phyloP scores from a whole-genome alignment of 352 stramenopile species.

The Phytopythium montanum region DNA sequence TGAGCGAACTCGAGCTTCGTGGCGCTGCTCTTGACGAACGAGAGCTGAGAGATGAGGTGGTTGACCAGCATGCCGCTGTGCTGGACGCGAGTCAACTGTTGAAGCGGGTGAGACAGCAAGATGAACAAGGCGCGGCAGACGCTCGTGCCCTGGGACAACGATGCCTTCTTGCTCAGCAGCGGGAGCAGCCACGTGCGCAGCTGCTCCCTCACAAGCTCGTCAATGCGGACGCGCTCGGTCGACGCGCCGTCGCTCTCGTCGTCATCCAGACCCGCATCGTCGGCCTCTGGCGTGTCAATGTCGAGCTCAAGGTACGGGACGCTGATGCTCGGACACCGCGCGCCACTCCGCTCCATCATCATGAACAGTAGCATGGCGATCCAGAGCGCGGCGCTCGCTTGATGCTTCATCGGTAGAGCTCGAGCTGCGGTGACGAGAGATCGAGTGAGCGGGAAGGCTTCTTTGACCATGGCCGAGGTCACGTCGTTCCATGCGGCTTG shows the following conservation, averaged over 20 bases:
- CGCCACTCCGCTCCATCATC: constrained; percentile 80
- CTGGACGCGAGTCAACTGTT: constrained; percentile 44
- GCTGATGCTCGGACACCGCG: constrained; percentile 56
- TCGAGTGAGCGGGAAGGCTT: constrained; percentile 56
- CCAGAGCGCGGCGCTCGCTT: constrained; percentile 59
- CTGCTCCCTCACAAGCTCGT: constrained; percentile 44
- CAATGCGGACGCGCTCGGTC: constrained; percentile 50
- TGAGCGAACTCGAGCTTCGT: constrained; percentile 49
- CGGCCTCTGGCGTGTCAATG: constrained; percentile 16
- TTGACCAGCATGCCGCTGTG: constrained; percentile 38
- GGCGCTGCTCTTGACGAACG: constrained; percentile 37
- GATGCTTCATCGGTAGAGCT: constrained; percentile 46
- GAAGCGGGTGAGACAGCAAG: constrained; percentile 63
- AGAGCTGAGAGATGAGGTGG: constrained; percentile 61
- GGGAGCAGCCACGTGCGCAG: constrained; percentile 58
- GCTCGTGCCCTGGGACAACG: constrained; percentile 40
- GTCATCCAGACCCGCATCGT: constrained; percentile 28
- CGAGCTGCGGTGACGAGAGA: constrained; percentile 38
- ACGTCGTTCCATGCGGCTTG: constrained; percentile 67
- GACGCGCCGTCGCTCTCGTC: constrained; percentile 44
- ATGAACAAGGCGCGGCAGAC: constrained; percentile 65
- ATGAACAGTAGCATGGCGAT: constrained; percentile 75
- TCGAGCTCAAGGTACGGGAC: constrained; percentile 74
- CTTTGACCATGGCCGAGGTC: constrained; percentile 55
- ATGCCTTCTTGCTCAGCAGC: constrained; percentile 39